phyloP scores from a whole-genome alignment of 2,329 filamentous ascomycete genomes.

The Diaporthe humulicola region DNA sequence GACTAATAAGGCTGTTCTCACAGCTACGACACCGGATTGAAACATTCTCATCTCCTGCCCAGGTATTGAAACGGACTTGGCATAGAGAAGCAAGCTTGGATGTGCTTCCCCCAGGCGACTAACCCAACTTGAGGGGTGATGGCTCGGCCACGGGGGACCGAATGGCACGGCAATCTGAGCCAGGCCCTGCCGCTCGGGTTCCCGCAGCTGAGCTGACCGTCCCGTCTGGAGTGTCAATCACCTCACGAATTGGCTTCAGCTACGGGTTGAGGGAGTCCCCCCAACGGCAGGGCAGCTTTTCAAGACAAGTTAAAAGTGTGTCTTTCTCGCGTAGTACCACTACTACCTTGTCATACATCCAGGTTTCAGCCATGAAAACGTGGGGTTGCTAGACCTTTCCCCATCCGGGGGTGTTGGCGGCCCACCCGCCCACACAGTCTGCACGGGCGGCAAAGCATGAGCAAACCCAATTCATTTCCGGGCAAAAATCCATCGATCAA shows the following conservation, averaged over 20 bases:
- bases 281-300: neutral
- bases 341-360: conserved; percentile 14
- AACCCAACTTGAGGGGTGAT: neutral
- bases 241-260: neutral
- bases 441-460: conserved; percentile 1
- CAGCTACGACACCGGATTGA: conserved; percentile 18
- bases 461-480: conserved; percentile 26
- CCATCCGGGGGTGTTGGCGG: neutral
- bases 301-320: neutral
- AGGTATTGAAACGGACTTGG: conserved; percentile 20
- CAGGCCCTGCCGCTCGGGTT: neutral
- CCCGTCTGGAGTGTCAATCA: neutral
- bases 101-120: neutral
- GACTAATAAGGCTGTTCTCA: neutral
- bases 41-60: conserved; percentile 27
- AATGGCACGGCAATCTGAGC: neutral
- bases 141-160: neutral
- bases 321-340: conserved; percentile 10
- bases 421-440: neutral
- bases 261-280: neutral
- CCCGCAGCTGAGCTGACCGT: neutral
- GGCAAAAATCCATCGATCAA: conserved; percentile 2
- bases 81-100: neutral
- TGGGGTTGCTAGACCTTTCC: conserved; percentile 27
- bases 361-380: conserved; percentile 22